Conservation (phyloP, 306 rosid species). For the Glycine soja region DNA sequence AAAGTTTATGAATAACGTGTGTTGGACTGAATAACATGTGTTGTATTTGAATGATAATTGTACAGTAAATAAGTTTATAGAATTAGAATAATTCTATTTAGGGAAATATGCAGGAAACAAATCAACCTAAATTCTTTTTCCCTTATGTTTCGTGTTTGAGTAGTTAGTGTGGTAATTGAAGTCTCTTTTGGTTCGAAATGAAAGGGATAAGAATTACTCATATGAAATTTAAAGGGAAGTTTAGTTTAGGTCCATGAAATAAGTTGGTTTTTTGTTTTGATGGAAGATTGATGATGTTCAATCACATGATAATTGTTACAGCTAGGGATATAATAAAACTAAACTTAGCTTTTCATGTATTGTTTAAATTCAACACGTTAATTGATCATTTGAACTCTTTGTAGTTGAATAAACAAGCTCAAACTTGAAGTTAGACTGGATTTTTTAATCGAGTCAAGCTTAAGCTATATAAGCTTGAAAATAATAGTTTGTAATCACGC, state of each 20-base stretch:
- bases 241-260: conserved; percentile 34
- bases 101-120: too few relatives aligned
- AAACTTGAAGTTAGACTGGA: not conserved
- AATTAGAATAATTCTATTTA: too few relatives aligned
- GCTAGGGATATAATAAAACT: not conserved
- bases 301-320: not conserved
- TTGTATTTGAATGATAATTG: too few relatives aligned
- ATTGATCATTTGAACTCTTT: not conserved
- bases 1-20: too few relatives aligned
- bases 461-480: not conserved
- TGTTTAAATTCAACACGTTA: not conserved
- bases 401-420: not conserved
- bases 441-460: not conserved
- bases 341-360: not conserved
- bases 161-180: not conserved
- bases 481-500: not conserved
- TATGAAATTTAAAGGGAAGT: not conserved
- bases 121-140: not conserved
- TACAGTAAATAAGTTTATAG: too few relatives aligned
- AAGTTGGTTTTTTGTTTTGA: not conserved
- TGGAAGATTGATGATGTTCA: not conserved
- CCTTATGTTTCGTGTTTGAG: not conserved
- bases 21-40: too few relatives aligned
- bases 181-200: not conserved
- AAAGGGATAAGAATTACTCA: not conserved